Evolutionary conservation across 768 basidiomycete genomes (phyloP).

Genomic region (Rhizopogon sp.): DNA sequence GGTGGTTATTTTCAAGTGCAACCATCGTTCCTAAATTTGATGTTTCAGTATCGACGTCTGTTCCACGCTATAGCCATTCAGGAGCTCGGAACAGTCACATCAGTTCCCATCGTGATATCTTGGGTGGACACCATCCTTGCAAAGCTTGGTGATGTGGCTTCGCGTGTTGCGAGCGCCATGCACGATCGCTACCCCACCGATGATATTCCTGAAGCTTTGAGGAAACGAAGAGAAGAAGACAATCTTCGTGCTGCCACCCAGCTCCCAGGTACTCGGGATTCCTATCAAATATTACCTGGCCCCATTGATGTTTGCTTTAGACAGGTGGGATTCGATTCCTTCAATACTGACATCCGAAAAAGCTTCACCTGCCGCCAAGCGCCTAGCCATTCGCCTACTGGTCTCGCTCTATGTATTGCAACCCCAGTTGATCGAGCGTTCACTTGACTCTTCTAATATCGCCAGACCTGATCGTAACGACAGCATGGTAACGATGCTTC

Average conservation of each 20-base stretch:
- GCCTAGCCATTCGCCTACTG: conserved; percentile 50
- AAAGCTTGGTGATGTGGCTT: conserved; percentile 38
- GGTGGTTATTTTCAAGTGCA: conserved; percentile 21
- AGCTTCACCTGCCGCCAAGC: conserved; percentile 56
- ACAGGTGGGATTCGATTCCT: conserved; percentile 46
- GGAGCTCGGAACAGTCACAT: conserved; percentile 16
- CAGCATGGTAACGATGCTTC: neutral
- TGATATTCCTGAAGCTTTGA: conserved; percentile 25
- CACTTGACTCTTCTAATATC: neutral
- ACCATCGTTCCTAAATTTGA: conserved; percentile 24
- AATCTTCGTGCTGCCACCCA: conserved; percentile 56
- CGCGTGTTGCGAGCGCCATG: conserved; percentile 25
- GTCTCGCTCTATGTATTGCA: conserved; percentile 53
- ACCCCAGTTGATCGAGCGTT: conserved; percentile 30
- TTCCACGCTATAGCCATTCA: conserved; percentile 41
- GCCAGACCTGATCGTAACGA: neutral
- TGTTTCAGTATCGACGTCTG: conserved; percentile 50
- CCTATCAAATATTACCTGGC: neutral
- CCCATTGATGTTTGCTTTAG: conserved; percentile 29
- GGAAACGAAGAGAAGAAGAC: conserved; percentile 43
- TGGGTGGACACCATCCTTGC: conserved; percentile 63
- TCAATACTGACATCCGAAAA: conserved; percentile 40
- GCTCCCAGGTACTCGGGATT: conserved; percentile 48
- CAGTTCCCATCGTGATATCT: conserved; percentile 40
- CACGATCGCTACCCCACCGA: conserved; percentile 6